Evolutionary conservation across 306 rosid species (phyloP).

Genomic region (Rosa chinensis): DNA sequence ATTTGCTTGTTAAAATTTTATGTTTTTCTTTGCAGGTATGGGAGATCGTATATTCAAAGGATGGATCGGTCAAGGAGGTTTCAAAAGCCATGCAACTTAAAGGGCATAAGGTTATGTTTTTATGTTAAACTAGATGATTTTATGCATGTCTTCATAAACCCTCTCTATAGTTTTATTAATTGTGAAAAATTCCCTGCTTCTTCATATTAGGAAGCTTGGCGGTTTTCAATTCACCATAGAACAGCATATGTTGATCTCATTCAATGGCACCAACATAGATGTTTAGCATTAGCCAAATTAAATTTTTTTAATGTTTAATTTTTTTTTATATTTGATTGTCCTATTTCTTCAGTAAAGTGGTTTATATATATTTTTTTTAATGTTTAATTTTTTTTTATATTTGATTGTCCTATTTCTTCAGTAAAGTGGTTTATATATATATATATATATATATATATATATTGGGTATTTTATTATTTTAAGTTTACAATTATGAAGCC

Average conservation of each 20-base stretch:
- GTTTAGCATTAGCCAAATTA: neutral
- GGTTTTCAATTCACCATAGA: neutral
- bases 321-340: neutral
- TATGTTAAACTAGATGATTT: slow-evolving; percentile 9
- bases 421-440: neutral
- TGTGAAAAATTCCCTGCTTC: neutral
- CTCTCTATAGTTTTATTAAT: neutral
- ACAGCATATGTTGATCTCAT: neutral
- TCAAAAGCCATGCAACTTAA: slow-evolving; percentile 91
- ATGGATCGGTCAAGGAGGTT: slow-evolving; percentile 95
- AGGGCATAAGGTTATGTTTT: slow-evolving; percentile 84
- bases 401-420: neutral
- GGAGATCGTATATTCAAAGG: slow-evolving; percentile 91
- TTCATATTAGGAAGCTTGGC: neutral
- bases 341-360: neutral
- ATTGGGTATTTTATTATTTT: neutral
- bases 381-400: neutral
- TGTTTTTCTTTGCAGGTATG: slow-evolving; percentile 57
- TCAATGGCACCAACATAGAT: neutral
- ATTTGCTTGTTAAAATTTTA: neutral
- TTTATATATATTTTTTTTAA: neutral
- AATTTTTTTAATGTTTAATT: neutral
- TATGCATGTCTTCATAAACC: neutral
- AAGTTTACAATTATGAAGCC: slow-evolving; percentile 1
- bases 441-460: neutral